Base-by-base conservation (phyloP, 306 rosid species). In the Chamaecrista fasciculata region DNA sequence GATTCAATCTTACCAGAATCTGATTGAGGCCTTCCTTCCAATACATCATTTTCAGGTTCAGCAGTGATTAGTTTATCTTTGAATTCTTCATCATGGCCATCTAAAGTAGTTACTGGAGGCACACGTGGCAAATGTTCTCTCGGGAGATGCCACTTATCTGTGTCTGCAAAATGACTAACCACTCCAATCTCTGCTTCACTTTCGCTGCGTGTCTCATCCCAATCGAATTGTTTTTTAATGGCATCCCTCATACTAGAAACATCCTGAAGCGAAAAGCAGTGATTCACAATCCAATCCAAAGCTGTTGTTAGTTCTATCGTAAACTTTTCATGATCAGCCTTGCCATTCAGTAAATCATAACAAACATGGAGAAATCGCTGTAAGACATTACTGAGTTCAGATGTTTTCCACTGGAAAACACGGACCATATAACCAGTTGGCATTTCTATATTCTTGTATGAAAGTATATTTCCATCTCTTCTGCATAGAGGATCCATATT, bases 221-320 rank as follows among this genome's bases (percentile, higher is more conserved):
- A 92, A 74, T 87, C 91, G 74, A 83, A 86, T 71, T 81, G 90
- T 75, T 91, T 91, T 78, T 84, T 91, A 37, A 91, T 86, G 53
- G 84, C 88, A 66, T 89, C 89, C 78, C 71, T 89, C 92, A 89
- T 87, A 76, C 86, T 81, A 11, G 98, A 92, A 87, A 89, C 96
- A 79, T 89, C 98, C 79, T 89, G 95, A 53, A 87, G 89, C 12
- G 96, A 89, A 81, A 89, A 87, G 79, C 96, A 92, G 84, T 92
- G 96, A 68, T 89, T 92, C 74, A 92, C 69, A 51, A 87, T 86
- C 98, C 98, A 92, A 70, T 92, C 95, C 89, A 92, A 71, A 60
- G 98, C 82, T 21, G 67, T 49, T 48, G 87, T 86, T 25, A 92
- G 51, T 59, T 80, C 92, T 62, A 49, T 58, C 1, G 80, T 56